Conservation (phyloP, 78 protist species). For the Planoprotostelium fungivorum region DNA sequence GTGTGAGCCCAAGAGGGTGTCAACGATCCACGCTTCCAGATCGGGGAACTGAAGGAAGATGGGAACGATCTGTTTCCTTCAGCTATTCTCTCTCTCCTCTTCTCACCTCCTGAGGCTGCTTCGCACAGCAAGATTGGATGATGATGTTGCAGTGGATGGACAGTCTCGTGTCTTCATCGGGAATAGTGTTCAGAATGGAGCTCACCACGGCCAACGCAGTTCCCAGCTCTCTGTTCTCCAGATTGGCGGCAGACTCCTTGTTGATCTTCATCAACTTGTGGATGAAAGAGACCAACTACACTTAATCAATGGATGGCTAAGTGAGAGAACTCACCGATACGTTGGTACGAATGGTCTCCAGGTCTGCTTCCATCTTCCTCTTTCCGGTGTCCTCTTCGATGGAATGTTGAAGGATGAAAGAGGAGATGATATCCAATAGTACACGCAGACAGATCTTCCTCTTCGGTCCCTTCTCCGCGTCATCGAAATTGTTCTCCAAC, state of each 20-base stretch:
- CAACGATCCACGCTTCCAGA: background rate
- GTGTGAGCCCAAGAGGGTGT: background rate
- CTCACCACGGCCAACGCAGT: background rate
- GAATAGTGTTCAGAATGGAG: background rate
- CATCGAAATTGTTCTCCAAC: slow-evolving; percentile 23
- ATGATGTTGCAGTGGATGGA: background rate
- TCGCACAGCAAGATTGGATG: background rate
- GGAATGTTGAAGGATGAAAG: too few species aligned
- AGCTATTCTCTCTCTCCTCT: background rate
- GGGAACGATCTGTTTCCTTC: background rate
- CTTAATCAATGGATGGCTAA: background rate
- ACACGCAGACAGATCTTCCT: slow-evolving; percentile 31
- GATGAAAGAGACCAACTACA: background rate
- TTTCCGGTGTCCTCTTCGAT: background rate
- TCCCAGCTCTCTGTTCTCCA: background rate
- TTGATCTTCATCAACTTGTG: background rate
- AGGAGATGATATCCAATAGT: slow-evolving; percentile 19
- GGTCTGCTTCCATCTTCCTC: background rate
- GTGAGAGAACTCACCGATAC: background rate
- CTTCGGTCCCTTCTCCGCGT: slow-evolving; percentile 27
- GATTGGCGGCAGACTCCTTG: background rate
- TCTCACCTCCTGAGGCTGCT: background rate
- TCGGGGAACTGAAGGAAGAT: background rate
- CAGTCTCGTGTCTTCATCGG: background rate
- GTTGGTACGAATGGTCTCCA: background rate